Base-by-base conservation (phyloP, 768 basidiomycete species). In the Mrakia gelida region DNA sequence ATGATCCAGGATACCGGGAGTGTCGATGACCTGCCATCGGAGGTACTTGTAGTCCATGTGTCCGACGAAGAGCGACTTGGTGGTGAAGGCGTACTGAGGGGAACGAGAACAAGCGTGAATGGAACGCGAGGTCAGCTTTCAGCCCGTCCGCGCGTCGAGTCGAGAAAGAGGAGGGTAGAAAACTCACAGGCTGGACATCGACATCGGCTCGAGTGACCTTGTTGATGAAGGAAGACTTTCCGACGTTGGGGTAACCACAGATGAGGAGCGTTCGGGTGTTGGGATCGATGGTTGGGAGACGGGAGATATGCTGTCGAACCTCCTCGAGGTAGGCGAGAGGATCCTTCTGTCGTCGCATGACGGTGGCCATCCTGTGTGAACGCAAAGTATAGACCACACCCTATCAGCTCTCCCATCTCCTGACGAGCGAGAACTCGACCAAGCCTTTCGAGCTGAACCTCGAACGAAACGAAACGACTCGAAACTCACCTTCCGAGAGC, bases 1-100 rank as follows among this genome's bases (percentile, higher is more conserved):
- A 84, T 98, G 97, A 84, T 99, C 97, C 81, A 99, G 88, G 78
- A 99, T 91, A 78, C 97, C 97, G 2, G 97, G 97, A 59, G 97
- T 99, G 87, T 99, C 97, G 82, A 99, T 98, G 72, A 99, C 96
- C 85, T 99, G 97, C 97, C 97, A 99, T 79, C 97, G 91, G 81
- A 99, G 88, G 86, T 99, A 99, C 83, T 95, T 96, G 88, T 99
- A 98, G 85, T 99, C 97, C 84, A 98, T 88, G 86, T 99, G 97
- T 1, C 97, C 97, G 82, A 99, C 93, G 83, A 98, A 98, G 73
- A 99, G 91, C 0, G 93, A 95, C 85, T 98, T 98, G 43, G 97
- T 99, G 67, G 97, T 99, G 87, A 99, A 99, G 1, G 97, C 97
- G 83, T 98, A 99, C 54, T 84, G 77, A 23, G n/a, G n/a, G n/a